phyloP scores from a whole-genome alignment of 1,284 basidiomycete genomes.

The Heterobasidion irregulare region DNA sequence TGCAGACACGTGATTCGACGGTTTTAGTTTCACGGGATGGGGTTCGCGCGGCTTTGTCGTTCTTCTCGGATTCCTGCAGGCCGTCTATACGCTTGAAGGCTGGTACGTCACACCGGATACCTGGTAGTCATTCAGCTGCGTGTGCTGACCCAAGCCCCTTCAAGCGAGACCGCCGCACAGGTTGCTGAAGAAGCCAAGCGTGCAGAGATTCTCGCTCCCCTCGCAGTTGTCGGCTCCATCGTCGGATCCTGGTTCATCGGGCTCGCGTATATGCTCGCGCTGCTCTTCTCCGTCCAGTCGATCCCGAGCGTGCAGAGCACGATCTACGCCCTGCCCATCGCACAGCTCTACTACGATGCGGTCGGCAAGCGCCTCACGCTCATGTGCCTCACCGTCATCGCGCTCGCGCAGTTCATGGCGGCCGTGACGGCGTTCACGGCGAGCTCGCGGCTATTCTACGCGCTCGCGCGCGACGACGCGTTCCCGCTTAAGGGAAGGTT shows the following conservation, averaged over 20 bases:
- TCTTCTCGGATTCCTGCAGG: constrained; percentile 53
- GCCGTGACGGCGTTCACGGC: constrained; percentile 54
- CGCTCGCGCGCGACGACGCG: constrained; percentile 45
- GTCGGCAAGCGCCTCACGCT: constrained; percentile 39
- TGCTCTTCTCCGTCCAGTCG: constrained; percentile 50
- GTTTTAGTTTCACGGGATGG: constrained; percentile 47
- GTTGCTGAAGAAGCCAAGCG: constrained; percentile 52
- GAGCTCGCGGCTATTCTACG: constrained; percentile 48
- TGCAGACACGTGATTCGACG: too few relatives aligned
- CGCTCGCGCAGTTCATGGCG: constrained; percentile 46
- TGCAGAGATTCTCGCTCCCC: constrained; percentile 47
- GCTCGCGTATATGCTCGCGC: constrained; percentile 49
- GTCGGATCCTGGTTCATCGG: constrained; percentile 56
- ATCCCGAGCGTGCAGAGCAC: constrained; percentile 41
- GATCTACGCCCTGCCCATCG: constrained; percentile 46
- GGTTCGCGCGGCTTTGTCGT: constrained; percentile 45
- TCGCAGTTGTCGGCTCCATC: constrained; percentile 48
- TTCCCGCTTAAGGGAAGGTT: constrained; percentile 34
- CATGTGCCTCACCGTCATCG: constrained; percentile 43
- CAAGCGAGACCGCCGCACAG: constrained; percentile 50
- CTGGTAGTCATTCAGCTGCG: not conserved
- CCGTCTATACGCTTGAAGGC: constrained; percentile 55
- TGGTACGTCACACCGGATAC: constrained; percentile 11
- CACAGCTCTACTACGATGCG: constrained; percentile 50
- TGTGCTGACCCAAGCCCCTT: not conserved